phyloP scores from a whole-genome alignment of 2,329 filamentous ascomycete genomes.

The Alternaria ventricosa region DNA sequence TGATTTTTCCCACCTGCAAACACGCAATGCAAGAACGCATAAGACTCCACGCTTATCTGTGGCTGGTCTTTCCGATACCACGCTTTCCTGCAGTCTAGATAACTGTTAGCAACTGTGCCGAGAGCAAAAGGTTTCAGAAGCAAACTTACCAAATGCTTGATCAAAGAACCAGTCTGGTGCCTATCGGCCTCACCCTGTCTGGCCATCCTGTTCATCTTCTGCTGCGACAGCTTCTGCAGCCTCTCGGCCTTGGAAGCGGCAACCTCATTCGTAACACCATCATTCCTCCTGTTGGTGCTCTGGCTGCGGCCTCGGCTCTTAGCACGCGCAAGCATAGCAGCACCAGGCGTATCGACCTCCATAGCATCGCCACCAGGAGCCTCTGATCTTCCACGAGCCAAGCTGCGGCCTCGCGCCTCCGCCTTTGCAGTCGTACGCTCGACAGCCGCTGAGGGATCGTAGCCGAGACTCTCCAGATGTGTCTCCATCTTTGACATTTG shows the following conservation, averaged over 20 bases:
- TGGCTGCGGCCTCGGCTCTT: conserved; percentile 74
- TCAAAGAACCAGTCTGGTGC: conserved; percentile 79
- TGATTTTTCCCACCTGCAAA: conserved; percentile 31
- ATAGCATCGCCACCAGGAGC: conserved; percentile 69
- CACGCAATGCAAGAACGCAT: conserved; percentile 17
- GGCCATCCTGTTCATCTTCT: conserved; percentile 98
- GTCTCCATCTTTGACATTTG: conserved; percentile 86
- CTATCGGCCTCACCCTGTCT: conserved; percentile 96
- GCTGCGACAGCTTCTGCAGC: conserved; percentile 87
- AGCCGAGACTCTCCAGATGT: conserved; percentile 82
- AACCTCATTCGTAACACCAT: conserved; percentile 74
- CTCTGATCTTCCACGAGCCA: conserved; percentile 64
- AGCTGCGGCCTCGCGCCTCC: conserved; percentile 74
- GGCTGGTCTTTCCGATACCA: conserved; percentile 85
- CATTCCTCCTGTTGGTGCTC: conserved; percentile 73
- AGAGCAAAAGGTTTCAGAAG: not conserved
- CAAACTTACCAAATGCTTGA: conserved; percentile 85
- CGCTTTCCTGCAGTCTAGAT: conserved; percentile 84
- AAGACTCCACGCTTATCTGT: conserved; percentile 44
- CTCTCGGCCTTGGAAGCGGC: conserved; percentile 81
- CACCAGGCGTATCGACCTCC: conserved; percentile 64
- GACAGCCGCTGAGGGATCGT: conserved; percentile 78
- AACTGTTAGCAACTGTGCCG: conserved; percentile 18
- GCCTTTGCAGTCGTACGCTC: conserved; percentile 69
- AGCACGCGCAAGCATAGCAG: conserved; percentile 58